These are phyloP conservation scores for Posidonia oceanica DNA, from an alignment of 116 monocot species.

Conservation along the genomic window DNA sequence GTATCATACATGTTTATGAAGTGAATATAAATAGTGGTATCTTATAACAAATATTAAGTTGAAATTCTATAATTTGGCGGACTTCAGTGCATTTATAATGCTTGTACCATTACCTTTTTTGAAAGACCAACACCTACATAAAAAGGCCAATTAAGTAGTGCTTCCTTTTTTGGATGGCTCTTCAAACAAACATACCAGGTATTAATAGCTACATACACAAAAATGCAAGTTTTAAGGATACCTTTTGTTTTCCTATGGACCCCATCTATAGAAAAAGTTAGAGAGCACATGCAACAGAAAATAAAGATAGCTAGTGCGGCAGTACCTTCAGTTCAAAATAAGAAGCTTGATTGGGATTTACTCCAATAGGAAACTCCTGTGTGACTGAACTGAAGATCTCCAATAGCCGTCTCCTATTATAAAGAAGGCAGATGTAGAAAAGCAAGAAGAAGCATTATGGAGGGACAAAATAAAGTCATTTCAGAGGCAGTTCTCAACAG, in stretches of 20 bases:
- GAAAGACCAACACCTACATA: too few species aligned
- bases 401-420: conserved; percentile 64
- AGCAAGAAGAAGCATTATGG: neutral
- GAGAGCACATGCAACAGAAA: neutral
- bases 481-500: neutral
- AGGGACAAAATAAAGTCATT: neutral
- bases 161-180: too few species aligned
- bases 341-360: conserved; percentile 19
- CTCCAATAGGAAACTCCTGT: conserved; percentile 9
- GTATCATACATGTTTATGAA: neutral
- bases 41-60: too few species aligned
- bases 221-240: neutral
- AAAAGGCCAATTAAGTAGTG: too few species aligned
- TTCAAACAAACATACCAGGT: too few species aligned
- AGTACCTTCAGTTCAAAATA: conserved; percentile 74
- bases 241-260: neutral
- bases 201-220: too few species aligned
- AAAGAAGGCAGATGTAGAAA: conserved; percentile 9
- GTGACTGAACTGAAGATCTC: conserved; percentile 45
- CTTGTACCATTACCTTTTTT: too few species aligned
- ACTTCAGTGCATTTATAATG: too few species aligned
- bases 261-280: neutral
- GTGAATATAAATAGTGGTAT: too few species aligned
- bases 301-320: too few species aligned
- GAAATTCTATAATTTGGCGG: too few species aligned